Base-by-base conservation (phyloP, 164 flowering plant genomes). In the Pachysandra terminalis region DNA sequence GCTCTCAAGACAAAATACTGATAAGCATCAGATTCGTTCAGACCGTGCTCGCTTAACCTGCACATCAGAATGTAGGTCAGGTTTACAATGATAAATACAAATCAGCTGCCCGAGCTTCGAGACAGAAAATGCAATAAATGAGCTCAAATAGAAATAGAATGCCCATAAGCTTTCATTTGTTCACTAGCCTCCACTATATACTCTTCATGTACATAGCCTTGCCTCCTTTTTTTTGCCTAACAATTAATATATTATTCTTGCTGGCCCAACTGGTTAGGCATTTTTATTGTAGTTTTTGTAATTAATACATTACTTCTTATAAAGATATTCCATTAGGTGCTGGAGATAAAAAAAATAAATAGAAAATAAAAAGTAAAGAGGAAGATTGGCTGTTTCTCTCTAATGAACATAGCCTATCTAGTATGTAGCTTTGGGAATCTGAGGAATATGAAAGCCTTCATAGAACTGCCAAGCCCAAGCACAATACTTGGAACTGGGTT, bases 1-100 rank as follows among this genome's bases (percentile, higher is more conserved):
- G 92, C 90, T 74, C 87, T 76, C 73, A 92, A 75, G 64, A 92
- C 96, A 74, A 92, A 92, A 73, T 90, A 88, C 67, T 87, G 67
- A 71, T 91, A 92, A 41, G 96, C 97, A 32, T 76, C 69, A 22
- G 88, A 68, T 64, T 74, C 87, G 68, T 81, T 81, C 74, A 84
- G 19, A 9, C 71, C 52, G 25, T 86, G 75, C 58, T 75, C 67
- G 22, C 57, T 61, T 71, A 92, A 83, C 97, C 97, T 92, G 89
- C 61, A 67, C 19, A n/a, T 52, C 24, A 56, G 37, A 3, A 19
- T 15, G 23, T 21, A 49, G 17, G 16, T 75, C 24, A 23, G 10
- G 16, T n/a, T n/a, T n/a, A n/a, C n/a, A n/a, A n/a, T n/a, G n/a
- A n/a, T n/a, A n/a, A n/a, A n/a, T n/a, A n/a, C n/a, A n/a, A n/a